Evolutionary conservation across 1,284 basidiomycete genomes (phyloP), one percentile per base, ranked within the genome.

Genomic region (Apiotrichum brassicae): DNA sequence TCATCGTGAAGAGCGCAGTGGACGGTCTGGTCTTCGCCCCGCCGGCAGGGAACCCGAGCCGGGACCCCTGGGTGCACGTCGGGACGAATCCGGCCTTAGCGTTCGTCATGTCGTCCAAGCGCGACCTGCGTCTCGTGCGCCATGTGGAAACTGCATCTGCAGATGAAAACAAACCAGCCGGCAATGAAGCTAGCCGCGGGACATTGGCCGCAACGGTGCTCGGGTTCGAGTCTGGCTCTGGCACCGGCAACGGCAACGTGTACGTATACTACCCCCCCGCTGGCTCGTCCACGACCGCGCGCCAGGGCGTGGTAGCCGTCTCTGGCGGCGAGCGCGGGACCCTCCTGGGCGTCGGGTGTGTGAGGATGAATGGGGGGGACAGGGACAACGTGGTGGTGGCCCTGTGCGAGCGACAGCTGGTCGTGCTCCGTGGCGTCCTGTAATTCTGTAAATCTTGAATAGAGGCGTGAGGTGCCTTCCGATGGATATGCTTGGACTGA

Each of bases 81-180:
- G 78, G 81, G 11, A 95, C 91, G 0, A 89, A 84, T 66, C 84
- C 88, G 5, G 94, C 92, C 0, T 79, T 98, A 4, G 80, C 88
- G 1, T 98, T 97, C 65, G 94, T 97, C 18, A 78, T 98, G 25
- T 90, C 91, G 1, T 93, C 90, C 4, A 98, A 98, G 70, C 82
- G 82, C 23, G 90, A 94, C 69, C 82, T 85, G 1, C 80, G 87
- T 13, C 89, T 92, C 71, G 85, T 85, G 2, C 79, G 84, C 60
- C 88, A 94, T 62, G 70, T 82, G 26, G 49, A 38, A 41, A 54
- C 35, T 11, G 20, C 36, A 19, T 19, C 22, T 11, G 36, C 33
- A 3, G 48, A 22, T 4, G 11, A 35, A 68, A 77, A 1, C 62
- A n/a, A n/a, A n/a, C n/a, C n/a, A n/a, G n/a, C n/a, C n/a, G n/a